These are phyloP conservation scores for Claviceps pazoutovae DNA, from an alignment of 2,329 filamentous ascomycete genomes.

Conservation along the genomic window DNA sequence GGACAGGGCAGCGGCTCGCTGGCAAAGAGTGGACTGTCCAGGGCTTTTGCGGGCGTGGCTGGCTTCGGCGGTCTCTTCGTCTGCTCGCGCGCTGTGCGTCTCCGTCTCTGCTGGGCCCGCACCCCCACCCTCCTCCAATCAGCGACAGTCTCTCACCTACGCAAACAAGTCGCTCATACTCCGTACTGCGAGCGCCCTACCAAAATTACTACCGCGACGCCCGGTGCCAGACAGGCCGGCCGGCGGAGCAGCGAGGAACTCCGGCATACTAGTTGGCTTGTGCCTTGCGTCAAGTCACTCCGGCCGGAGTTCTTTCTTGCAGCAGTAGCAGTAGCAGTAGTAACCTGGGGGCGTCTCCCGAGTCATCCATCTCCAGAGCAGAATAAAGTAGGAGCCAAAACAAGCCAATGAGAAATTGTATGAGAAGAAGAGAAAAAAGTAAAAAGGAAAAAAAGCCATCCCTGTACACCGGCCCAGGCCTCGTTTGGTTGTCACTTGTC, in stretches of 20 bases:
- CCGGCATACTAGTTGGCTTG: neutral
- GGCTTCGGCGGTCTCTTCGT: neutral
- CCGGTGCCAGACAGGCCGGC: neutral
- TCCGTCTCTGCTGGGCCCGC: neutral
- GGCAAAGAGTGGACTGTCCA: neutral
- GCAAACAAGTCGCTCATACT: constrained; percentile 5
- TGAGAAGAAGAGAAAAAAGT: no score
- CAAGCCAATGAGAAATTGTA: no score
- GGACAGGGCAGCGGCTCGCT: no score
- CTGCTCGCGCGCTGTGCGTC: neutral
- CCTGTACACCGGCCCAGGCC: neutral
- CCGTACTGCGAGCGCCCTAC: no score
- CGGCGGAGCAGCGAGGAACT: constrained; percentile 1
- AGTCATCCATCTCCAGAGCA: neutral
- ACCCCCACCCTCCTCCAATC: neutral
- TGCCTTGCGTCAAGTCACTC: neutral
- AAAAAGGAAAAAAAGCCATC: neutral
- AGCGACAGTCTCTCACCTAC: neutral
- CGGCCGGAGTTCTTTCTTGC: neutral
- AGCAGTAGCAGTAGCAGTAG: no score
- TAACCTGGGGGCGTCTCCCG: no score
- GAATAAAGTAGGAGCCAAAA: no score
- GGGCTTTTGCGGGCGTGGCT: neutral
- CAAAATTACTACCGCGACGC: neutral
- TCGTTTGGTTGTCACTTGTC: neutral